Evolutionary conservation across 83 land plant species (phyloP).

Genomic region (Diphasiastrum complanatum): DNA sequence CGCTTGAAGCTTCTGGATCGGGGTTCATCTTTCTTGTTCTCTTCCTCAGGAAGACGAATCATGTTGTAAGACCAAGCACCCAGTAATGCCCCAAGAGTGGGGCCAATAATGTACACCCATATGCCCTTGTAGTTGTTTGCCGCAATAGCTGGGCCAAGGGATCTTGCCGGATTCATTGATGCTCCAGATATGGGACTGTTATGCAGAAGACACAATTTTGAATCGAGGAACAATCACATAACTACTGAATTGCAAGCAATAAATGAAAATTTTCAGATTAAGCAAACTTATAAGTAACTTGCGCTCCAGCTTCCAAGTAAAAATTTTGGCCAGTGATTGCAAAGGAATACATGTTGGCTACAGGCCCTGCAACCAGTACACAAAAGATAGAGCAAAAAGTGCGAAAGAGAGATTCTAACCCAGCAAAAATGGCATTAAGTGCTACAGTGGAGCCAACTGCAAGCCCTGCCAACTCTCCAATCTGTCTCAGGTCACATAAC

Average conservation of each 20-base stretch:
- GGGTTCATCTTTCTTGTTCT: constrained; percentile 5
- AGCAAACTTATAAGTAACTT: not conserved
- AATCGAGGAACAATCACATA: not conserved
- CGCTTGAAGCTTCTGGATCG: too few species aligned
- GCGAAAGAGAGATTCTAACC: constrained; percentile 47
- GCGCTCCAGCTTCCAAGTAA: not conserved
- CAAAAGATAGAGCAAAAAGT: too few species aligned
- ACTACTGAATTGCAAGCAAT: not conserved
- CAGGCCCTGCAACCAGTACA: not conserved
- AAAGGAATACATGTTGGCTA: too few species aligned
- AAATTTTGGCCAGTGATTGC: not conserved
- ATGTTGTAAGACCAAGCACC: constrained; percentile 27
- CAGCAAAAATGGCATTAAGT: constrained; percentile 63
- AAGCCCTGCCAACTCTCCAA: constrained; percentile 67
- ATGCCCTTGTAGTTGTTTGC: constrained; percentile 27
- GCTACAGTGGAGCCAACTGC: constrained; percentile 76
- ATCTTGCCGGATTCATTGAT: constrained; percentile 51
- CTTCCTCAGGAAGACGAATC: constrained; percentile 12
- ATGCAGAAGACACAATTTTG: not conserved
- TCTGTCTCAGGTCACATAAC: constrained; percentile 20
- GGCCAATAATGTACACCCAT: constrained; percentile 43
- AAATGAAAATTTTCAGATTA: not conserved
- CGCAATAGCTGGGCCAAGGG: constrained; percentile 45
- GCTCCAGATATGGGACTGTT: constrained; percentile 51
- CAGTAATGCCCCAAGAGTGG: constrained; percentile 26